Evolutionary conservation across 108 stramenopile genomes (phyloP).

Genomic region (Chaetoceros tenuissimus): DNA sequence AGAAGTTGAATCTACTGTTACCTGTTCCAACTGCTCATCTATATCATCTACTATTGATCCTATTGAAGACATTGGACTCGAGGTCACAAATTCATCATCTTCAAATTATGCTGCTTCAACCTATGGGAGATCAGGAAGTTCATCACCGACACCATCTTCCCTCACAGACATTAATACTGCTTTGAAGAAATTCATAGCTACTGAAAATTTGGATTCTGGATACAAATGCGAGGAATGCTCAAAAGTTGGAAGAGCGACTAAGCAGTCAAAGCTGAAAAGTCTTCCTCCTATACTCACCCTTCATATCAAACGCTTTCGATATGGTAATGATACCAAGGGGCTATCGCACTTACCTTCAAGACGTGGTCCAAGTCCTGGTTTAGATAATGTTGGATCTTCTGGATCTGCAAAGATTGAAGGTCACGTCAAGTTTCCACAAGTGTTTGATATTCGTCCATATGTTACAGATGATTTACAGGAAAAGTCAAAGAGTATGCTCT

Average conservation of each 20-base stretch:
- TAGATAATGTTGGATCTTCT: slow-evolving; percentile 36
- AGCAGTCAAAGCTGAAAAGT: slow-evolving; percentile 69
- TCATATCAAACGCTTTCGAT: slow-evolving; percentile 83
- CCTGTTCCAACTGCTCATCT: slow-evolving; percentile 53
- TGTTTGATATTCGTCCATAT: slow-evolving; percentile 72
- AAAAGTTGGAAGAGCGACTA: slow-evolving; percentile 73
- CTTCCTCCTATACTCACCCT: slow-evolving; percentile 82
- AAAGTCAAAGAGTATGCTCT: slow-evolving; percentile 55
- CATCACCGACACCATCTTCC: no score
- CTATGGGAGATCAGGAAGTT: slow-evolving; percentile 10
- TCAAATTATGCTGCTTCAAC: slow-evolving; percentile 5
- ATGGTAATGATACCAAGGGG: slow-evolving; percentile 27
- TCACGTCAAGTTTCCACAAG: slow-evolving; percentile 52
- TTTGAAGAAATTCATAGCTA: slow-evolving; percentile 62
- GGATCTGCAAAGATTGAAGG: slow-evolving; percentile 89
- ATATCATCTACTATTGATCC: slow-evolving; percentile 71
- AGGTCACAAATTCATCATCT: slow-evolving; percentile 28
- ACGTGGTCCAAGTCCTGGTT: slow-evolving; percentile 1
- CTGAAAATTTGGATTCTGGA: slow-evolving; percentile 68
- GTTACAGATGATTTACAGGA: slow-evolving; percentile 52
- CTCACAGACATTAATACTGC: slow-evolving; percentile 56
- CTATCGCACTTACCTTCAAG: neutral
- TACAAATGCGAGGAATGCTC: slow-evolving; percentile 88
- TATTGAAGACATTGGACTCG: slow-evolving; percentile 86
- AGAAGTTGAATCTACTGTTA: slow-evolving; percentile 75